Evolutionary conservation across 108 stramenopile species (phyloP).

Genomic region (Pseudonitzschia multistriata): DNA sequence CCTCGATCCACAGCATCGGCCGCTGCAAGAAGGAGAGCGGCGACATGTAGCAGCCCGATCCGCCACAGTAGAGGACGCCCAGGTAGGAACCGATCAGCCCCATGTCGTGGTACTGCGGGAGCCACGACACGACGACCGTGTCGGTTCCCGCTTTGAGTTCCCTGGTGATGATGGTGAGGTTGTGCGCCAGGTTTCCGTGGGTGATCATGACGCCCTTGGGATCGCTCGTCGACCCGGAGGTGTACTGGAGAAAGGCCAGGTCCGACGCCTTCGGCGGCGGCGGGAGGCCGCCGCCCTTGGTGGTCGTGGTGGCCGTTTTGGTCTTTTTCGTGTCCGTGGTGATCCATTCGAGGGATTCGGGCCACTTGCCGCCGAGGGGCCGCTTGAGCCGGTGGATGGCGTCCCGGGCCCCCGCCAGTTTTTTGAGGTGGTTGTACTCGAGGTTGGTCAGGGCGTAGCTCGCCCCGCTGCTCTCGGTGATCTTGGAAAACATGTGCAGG

Average conservation of each 20-base stretch:
- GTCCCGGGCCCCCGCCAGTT: conserved; percentile 39
- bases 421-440: conserved; percentile 83
- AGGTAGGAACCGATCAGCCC: conserved; percentile 96
- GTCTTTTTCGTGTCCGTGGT: conserved; percentile 50
- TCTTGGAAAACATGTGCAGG: conserved; percentile 72
- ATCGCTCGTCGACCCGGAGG: conserved; percentile 92
- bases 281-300: conserved; percentile 11
- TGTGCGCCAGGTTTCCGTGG: conserved; percentile 89
- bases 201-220: conserved; percentile 96
- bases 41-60: conserved; percentile 93
- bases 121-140: conserved; percentile 95
- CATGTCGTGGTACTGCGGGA: conserved; percentile 99
- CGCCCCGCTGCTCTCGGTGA: conserved; percentile 79
- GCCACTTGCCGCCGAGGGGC: not conserved
- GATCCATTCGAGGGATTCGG: conserved; percentile 69
- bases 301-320: conserved; percentile 4
- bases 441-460: conserved; percentile 82
- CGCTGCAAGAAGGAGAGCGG: conserved; percentile 93
- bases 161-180: conserved; percentile 81
- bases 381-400: conserved; percentile 24
- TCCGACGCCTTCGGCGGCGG: conserved; percentile 31
- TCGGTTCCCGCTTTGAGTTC: conserved; percentile 70
- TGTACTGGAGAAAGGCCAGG: conserved; percentile 97
- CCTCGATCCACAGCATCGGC: conserved; percentile 91
- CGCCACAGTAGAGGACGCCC: conserved; percentile 93